Conservation (phyloP, 164 flowering plant species). For the Akebia trifoliata region DNA sequence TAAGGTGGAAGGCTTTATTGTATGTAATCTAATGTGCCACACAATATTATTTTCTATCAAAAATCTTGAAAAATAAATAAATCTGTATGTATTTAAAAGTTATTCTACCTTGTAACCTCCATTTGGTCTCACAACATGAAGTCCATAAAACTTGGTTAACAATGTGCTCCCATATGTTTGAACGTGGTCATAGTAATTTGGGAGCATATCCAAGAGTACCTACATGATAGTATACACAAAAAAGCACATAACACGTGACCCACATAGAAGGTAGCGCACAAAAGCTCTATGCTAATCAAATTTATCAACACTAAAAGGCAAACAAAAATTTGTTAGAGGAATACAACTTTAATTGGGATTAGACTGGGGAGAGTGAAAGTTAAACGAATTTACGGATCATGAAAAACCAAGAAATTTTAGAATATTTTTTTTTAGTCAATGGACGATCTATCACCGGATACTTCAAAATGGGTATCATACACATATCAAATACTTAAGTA, state of each 20-base stretch:
- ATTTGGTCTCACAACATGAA: conserved; percentile 43
- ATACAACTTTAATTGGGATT: no score
- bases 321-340: no score
- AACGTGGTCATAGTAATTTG: conserved; percentile 42
- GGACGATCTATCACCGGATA: no score
- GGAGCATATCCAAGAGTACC: conserved; percentile 45
- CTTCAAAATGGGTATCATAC: no score
- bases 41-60: background rate
- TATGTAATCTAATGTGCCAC: background rate
- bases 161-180: conserved; percentile 27
- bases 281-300: no score
- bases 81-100: conserved; percentile 2
- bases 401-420: no score
- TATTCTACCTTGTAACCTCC: conserved; percentile 42
- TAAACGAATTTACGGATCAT: no score
- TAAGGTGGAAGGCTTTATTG: background rate
- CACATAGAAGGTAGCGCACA: no score
- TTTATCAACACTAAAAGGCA: no score
- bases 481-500: no score
- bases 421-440: no score
- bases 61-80: background rate
- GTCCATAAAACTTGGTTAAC: conserved; percentile 44
- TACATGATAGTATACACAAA: conserved; percentile 9
- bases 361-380: no score
- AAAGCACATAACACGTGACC: background rate